These are phyloP conservation scores for Tetraselmis chui DNA, from an alignment of 139 green algal genomes.

Conservation along the genomic window DNA sequence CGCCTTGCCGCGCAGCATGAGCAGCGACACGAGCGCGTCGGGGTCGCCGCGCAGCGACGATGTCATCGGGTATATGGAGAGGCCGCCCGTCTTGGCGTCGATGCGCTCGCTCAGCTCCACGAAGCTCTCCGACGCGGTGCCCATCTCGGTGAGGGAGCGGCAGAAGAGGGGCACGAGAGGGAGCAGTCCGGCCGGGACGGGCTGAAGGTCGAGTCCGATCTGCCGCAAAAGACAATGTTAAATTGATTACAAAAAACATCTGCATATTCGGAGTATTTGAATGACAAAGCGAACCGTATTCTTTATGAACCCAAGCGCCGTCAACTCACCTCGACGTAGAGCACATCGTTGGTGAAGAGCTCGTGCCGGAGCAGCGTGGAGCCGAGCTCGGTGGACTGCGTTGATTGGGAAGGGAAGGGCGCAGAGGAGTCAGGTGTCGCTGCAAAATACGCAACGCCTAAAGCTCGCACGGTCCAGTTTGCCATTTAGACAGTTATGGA, in stretches of 20 bases:
- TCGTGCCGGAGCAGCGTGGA: constrained; percentile 86
- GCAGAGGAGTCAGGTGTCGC: too few species aligned
- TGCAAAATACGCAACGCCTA: too few species aligned
- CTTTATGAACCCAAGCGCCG: too few species aligned
- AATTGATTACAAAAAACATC: too few species aligned
- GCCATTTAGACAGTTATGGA: too few species aligned
- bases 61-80: constrained; percentile 85
- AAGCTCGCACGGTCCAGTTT: too few species aligned
- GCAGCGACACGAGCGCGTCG: constrained; percentile 47
- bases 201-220: constrained; percentile 43
- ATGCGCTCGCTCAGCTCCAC: constrained; percentile 94
- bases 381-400: constrained; percentile 30
- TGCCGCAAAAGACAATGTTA: too few species aligned
- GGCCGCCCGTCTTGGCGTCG: constrained; percentile 90
- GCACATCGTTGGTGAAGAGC: constrained; percentile 97
- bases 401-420: too few species aligned
- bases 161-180: constrained; percentile 97
- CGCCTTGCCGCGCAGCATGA: constrained; percentile 82
- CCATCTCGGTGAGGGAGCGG: constrained; percentile 79
- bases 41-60: constrained; percentile 36
- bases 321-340: constrained; percentile 82
- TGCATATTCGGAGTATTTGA: too few species aligned
- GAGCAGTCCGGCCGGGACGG: constrained; percentile 74
- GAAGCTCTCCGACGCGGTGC: constrained; percentile 79
- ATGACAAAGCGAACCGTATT: too few species aligned